A percentile compares a stretch with the other conserved stretches of the same genome.
These are phyloP conservation scores for Sistotremastrum suecicum DNA, from an alignment of 768 basidiomycete species.

Conservation along the genomic window DNA sequence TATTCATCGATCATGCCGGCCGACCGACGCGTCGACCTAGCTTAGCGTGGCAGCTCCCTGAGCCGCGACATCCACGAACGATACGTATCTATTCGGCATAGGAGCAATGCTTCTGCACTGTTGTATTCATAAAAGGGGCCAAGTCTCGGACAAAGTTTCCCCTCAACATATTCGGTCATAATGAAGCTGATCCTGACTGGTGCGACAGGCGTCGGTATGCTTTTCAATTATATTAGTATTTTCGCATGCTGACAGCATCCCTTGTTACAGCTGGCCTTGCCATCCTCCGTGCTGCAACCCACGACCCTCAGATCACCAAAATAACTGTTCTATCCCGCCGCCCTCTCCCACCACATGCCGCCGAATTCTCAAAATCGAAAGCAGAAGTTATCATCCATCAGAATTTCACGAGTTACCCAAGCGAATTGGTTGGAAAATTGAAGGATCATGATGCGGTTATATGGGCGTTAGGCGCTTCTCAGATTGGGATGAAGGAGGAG, in stretches of 20 bases:
- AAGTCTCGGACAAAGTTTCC: too few relatives aligned
- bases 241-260: neutral
- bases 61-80: too few relatives aligned
- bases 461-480: constrained; percentile 21
- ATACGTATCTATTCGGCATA: too few relatives aligned
- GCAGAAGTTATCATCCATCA: constrained; percentile 18
- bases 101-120: too few relatives aligned
- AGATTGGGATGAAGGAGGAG: constrained; percentile 16
- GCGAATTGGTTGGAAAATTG: constrained; percentile 15
- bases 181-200: constrained; percentile 21
- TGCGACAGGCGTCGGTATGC: constrained; percentile 20
- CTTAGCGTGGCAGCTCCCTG: too few relatives aligned
- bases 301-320: constrained; percentile 14
- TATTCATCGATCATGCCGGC: too few relatives aligned
- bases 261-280: constrained; percentile 19
- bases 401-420: constrained; percentile 20
- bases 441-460: constrained; percentile 21
- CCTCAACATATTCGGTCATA: neutral
- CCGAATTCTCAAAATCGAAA: constrained; percentile 16
- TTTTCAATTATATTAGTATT: neutral
- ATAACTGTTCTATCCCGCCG: constrained; percentile 22
- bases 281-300: constrained; percentile 19
- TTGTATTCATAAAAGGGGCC: too few relatives aligned
- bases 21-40: too few relatives aligned
- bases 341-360: constrained; percentile 19